Base-by-base conservation (phyloP, 345 rosid genomes). In the Linum tenue region DNA sequence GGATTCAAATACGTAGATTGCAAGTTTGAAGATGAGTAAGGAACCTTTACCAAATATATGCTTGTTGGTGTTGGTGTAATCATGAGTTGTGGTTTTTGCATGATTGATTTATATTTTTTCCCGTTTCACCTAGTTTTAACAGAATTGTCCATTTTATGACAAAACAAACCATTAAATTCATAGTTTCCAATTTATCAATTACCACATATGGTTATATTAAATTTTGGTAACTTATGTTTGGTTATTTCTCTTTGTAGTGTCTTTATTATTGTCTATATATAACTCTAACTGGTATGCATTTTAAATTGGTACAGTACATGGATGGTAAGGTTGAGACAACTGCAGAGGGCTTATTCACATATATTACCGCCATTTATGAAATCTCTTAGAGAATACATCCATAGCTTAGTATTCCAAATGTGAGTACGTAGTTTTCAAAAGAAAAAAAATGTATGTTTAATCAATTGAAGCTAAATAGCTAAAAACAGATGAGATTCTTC, bases 1-100 rank as follows among this genome's bases (percentile, higher is more conserved):
- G 75, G 77, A 71, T 56, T 63, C 58, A 65, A 67, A 66, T 75
- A 83, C 68, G 64, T 67, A 51, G 83, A 77, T 73, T 75, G 88
- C 75, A 94, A 90, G 81, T 63, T 81, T 69, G 81, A 88, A 59
- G 81, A 75, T 63, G 76, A 88, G 99, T 94, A 78, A 84, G 83
- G 56, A 12, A 58, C 55, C 16, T 17, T 10, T 68, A 31, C 40
- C 31, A 43, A 39, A 59, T 60, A n/a, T 14, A 15, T 11, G 50
- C 35, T 42, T 39, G 55, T 44, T 22, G 31, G 31, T 22, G 31
- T 22, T 22, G 31, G 31, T 22, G 31, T 22, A 22, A 22, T 22
- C 31, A 22, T 22, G 59, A 38, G 5, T 3, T 36, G 2, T 8
- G 12, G 6, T 57, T 15, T 11, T 15, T 37, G 41, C 35, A 6